phyloP scores from a whole-genome alignment of 768 basidiomycete species.

The Clitopilus passeckerianus region DNA sequence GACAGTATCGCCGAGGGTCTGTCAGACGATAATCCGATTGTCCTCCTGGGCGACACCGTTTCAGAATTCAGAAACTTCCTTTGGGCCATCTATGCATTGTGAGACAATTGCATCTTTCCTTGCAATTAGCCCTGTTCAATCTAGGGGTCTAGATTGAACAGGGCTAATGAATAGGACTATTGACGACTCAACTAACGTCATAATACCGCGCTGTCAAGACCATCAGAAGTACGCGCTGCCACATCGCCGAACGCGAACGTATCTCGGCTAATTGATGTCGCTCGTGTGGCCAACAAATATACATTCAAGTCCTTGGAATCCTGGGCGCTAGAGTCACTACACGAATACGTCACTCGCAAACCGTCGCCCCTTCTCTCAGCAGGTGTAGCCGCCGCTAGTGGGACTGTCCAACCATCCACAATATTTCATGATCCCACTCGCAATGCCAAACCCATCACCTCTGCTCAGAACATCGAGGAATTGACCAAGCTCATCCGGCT shows the following conservation, averaged over 20 bases:
- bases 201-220: conserved; percentile 37
- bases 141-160: too few species aligned
- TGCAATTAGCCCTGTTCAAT: too few species aligned
- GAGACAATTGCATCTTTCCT: conserved; percentile 17
- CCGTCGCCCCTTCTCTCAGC: conserved; percentile 45
- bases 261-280: conserved; percentile 53
- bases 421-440: conserved; percentile 4
- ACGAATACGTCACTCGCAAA: conserved; percentile 58
- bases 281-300: conserved; percentile 67
- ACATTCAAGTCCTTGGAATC: conserved; percentile 69
- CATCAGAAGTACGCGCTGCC: conserved; percentile 51
- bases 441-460: conserved; percentile 6
- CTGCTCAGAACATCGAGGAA: conserved; percentile 34
- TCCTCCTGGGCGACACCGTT: conserved; percentile 56
- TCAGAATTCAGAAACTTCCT: conserved; percentile 70
- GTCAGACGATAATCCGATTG: conserved; percentile 61
- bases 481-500: conserved; percentile 60
- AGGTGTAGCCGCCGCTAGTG: conserved; percentile 26
- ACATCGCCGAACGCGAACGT: conserved; percentile 48
- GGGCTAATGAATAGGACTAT: too few species aligned
- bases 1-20: conserved; percentile 45
- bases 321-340: conserved; percentile 73
- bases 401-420: neutral
- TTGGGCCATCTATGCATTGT: conserved; percentile 76
- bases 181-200: neutral